Evolutionary conservation across 176 grass and related monocot genomes (phyloP), one percentile per base, ranked within the genome.

Genomic region (Triticum dicoccoides): DNA sequence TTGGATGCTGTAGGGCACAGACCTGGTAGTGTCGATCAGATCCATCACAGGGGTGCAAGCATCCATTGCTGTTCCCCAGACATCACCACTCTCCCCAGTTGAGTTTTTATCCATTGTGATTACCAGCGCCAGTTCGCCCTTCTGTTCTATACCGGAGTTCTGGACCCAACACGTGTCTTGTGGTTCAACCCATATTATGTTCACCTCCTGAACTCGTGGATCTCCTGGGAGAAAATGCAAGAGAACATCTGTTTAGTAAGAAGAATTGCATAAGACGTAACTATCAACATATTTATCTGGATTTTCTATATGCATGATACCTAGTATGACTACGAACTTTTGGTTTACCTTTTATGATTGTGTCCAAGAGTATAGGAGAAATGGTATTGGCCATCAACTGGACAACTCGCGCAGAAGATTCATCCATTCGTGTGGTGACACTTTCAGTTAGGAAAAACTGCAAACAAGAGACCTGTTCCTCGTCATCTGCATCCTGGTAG

Each of bases 1-100:
- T 90, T 90, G 93, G 44, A 95, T 87, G 71, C 86, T 73, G 11
- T 69, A 86, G 62, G 90, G 90, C 42, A 76, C 17, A 82, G 93
- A 95, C 41, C 93, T 85, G 61, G 69, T 88, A 35, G 86, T 92
- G 76, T 95, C 83, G 11, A 95, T 92, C 41, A 95, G 87, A 76
- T 90, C 79, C 62, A 92, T 95, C 68, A 90, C 85, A 86, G 90
- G 93, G 80, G 92, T 61, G 83, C 90, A 92, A 77, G 93, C 88
- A 86, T 95, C 85, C 78, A 92, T 88, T 83, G 71, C 82, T 70
- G 77, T 74, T 83, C 73, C 80, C 93, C 93, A 92, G 14, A 80
- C 75, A 65, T 71, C 76, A 88, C 87, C 82, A 81, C 21, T 83
- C 59, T 83, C 61, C 54, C 17, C 65, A 89, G 74, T 73, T 35